A percentile compares a stretch with the other conserved stretches of the same genome.
These are phyloP conservation scores for Cladosporium sp. DNA, from an alignment of 2,329 filamentous ascomycete species.

Conservation along the genomic window DNA sequence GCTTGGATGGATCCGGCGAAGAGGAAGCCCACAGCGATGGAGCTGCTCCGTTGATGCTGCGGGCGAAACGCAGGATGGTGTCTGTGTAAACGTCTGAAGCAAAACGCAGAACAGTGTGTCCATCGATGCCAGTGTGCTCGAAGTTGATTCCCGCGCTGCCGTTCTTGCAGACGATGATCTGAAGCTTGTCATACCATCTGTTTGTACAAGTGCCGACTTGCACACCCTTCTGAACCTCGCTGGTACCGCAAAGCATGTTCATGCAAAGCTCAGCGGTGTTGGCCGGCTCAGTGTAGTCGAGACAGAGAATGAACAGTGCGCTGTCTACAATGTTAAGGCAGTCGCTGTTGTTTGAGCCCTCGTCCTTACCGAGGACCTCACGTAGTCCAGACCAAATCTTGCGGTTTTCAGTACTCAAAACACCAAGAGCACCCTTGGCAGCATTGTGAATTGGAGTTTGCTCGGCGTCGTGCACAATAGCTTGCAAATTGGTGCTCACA, in stretches of 20 bases:
- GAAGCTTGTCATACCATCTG: conserved; percentile 97
- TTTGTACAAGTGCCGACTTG: conserved; percentile 98
- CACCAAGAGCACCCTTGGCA: conserved; percentile 89
- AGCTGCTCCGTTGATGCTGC: conserved; percentile 90
- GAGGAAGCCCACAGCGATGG: conserved; percentile 87
- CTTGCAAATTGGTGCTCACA: conserved; percentile 83
- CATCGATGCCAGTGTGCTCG: conserved; percentile 96
- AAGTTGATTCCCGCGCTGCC: conserved; percentile 99
- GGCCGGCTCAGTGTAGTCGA: conserved; percentile 85
- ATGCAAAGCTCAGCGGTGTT: conserved; percentile 83
- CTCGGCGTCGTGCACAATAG: conserved; percentile 84
- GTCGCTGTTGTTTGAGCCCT: conserved; percentile 90
- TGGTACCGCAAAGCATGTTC: conserved; percentile 98
- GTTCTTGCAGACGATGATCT: conserved; percentile 99
- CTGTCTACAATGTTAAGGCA: conserved; percentile 95
- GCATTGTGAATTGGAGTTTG: conserved; percentile 89
- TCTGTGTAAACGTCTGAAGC: conserved; percentile 97
- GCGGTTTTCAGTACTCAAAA: conserved; percentile 92
- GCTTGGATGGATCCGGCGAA: conserved; percentile 88
- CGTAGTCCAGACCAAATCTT: conserved; percentile 92
- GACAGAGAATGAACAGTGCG: conserved; percentile 83
- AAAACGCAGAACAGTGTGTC: conserved; percentile 93
- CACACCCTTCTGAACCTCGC: conserved; percentile 83
- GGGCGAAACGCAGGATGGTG: conserved; percentile 91
- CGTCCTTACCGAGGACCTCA: conserved; percentile 80